Evolutionary conservation across 306 rosid genomes (phyloP), one percentile per base, ranked within the genome.

Genomic region (Chamaecrista fasciculata): DNA sequence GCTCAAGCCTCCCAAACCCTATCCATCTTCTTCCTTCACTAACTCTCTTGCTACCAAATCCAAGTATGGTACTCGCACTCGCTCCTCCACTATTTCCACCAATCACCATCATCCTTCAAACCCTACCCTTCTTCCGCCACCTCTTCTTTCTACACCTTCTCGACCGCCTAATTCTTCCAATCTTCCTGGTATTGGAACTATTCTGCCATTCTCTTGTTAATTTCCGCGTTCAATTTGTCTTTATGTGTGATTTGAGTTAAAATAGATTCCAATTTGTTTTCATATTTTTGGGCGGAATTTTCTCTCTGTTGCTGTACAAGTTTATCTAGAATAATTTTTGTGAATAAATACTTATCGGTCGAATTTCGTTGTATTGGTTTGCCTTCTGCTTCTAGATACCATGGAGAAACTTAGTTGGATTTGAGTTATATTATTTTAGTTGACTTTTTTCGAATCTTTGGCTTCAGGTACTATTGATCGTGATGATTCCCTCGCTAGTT

Each of bases 401-500:
- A 26, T 36, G 26, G 37, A 57, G 36, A 5, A 0, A 48, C 19
- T 18, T 51, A 8, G 36, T 51, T 37, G 36, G 3, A 8, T 62
- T 49, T 16, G 26, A 61, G 61, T 60, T 70, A 28, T 20, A 50
- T 8, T 4, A 0, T n/a, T 31, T 52, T 1, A 20, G 20, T 49
- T 6, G n/a, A 21, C 49, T 11, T 33, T 25, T 8, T 8, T 43
- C 63, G n/a, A n/a, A n/a, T n/a, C 25, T 64, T 49, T 58, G 74
- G 28, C 51, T 70, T 56, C 71, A 79, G 90, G 71, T 53, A 14
- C 31, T 18, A 44, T 80, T 62, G 81, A 50, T 67, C 24, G 6
- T 42, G 85, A 78, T 52, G 70, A 42, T 55, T 36, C 71, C 20
- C 83, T 65, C 69, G 76, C 84, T 59, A 56, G 64, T 48, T 74